Conservation (phyloP, 805 yeast species). For the Yamadazyma ubonensis region DNA sequence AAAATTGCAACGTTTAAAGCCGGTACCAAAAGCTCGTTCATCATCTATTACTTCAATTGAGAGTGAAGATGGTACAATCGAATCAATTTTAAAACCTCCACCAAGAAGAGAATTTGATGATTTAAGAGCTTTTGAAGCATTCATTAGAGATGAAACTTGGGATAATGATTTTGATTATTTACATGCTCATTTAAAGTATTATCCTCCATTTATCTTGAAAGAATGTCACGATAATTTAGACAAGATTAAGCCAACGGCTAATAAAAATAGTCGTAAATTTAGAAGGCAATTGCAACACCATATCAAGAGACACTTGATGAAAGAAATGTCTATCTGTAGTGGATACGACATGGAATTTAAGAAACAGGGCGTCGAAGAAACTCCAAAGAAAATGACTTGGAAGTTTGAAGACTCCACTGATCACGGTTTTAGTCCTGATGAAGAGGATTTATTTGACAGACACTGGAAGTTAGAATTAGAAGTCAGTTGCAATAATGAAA, state of each 20-base stretch:
- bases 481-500: conserved; percentile 63
- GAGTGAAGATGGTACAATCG: conserved; percentile 27
- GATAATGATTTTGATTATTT: conserved; percentile 71
- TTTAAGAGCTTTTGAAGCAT: conserved; percentile 59
- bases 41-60: conserved; percentile 42
- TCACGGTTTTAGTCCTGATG: conserved; percentile 52
- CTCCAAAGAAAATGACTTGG: conserved; percentile 57
- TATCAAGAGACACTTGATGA: conserved; percentile 64
- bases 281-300: conserved; percentile 75
- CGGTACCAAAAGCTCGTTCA: conserved; percentile 39
- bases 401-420: conserved; percentile 57
- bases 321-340: conserved; percentile 61
- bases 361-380: conserved; percentile 46
- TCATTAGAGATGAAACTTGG: conserved; percentile 68
- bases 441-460: conserved; percentile 46
- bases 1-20: conserved; percentile 35
- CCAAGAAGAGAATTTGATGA: conserved; percentile 57
- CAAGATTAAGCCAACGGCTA: conserved; percentile 68
- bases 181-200: conserved; percentile 64
- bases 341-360: conserved; percentile 57
- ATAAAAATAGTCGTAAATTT: conserved; percentile 68
- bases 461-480: conserved; percentile 66
- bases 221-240: conserved; percentile 69
- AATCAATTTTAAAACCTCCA: conserved; percentile 36
- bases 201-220: conserved; percentile 71